Percentiles rank a stretch among this genome's conserved stretches.
These are phyloP conservation scores for Cardamine occulta DNA, from an alignment of 345 rosid species.

Conservation along the genomic window DNA sequence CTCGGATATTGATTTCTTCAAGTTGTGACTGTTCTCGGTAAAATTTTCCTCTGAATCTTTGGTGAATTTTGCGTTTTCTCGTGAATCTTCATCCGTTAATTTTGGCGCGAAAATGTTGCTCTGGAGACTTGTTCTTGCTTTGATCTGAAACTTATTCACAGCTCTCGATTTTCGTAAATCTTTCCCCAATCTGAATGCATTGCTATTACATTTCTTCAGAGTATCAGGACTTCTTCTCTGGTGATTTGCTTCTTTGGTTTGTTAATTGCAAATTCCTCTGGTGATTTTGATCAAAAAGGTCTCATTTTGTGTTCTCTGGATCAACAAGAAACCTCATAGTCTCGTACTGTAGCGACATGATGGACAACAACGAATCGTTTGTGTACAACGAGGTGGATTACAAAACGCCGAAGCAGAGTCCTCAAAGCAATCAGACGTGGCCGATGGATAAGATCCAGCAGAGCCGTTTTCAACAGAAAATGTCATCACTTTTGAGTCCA, in stretches of 20 bases:
- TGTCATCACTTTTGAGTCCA: slow-evolving; percentile 40
- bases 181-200: background rate
- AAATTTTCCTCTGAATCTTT: background rate
- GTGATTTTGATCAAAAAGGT: background rate
- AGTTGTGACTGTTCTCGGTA: background rate
- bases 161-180: background rate
- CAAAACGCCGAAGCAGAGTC: slow-evolving; percentile 30
- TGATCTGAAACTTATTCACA: background rate
- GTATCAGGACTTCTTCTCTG: background rate
- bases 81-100: background rate
- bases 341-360: slow-evolving; percentile 11
- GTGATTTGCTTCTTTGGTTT: background rate
- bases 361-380: slow-evolving; percentile 31
- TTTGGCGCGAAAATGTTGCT: slow-evolving; percentile 41
- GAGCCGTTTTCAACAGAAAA: slow-evolving; percentile 23
- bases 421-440: slow-evolving; percentile 34
- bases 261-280: background rate
- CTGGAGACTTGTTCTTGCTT: background rate
- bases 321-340: background rate
- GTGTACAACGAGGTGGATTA: slow-evolving; percentile 13
- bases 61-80: background rate
- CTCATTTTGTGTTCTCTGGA: background rate
- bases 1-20: background rate
- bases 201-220: slow-evolving; percentile 11
- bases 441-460: slow-evolving; percentile 34